phyloP scores from a whole-genome alignment of 2,329 filamentous ascomycete genomes.

The Gaeumannomyces sp. region DNA sequence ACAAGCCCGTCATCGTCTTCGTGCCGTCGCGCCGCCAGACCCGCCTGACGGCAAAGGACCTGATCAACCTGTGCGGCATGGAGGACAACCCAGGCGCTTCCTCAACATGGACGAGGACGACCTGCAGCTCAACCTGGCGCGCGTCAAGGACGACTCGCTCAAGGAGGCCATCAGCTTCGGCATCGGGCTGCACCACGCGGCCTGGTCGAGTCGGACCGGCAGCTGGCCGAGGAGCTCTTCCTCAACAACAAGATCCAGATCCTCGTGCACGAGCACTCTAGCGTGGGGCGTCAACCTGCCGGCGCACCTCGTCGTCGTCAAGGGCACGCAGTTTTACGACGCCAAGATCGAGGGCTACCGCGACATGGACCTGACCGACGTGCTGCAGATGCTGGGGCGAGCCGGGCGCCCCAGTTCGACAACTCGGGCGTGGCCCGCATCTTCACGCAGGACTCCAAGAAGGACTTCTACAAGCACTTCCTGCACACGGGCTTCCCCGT shows the following conservation, averaged over 20 bases:
- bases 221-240: constrained; percentile 89
- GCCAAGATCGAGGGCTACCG: constrained; percentile 97
- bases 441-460: constrained; percentile 95
- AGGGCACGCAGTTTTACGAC: constrained; percentile 96
- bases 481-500: constrained; percentile 96
- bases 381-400: constrained; percentile 94
- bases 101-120: constrained; percentile 93
- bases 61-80: constrained; percentile 98
- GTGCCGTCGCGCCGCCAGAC: constrained; percentile 94
- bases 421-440: constrained; percentile 93
- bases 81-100: constrained; percentile 92
- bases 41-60: constrained; percentile 85
- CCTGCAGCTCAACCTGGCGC: constrained; percentile 74
- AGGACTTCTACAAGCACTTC: constrained; percentile 99
- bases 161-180: constrained; percentile 95
- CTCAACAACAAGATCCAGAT: constrained; percentile 98
- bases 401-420: constrained; percentile 96
- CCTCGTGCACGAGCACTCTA: constrained; percentile 83
- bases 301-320: constrained; percentile 93
- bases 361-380: constrained; percentile 98
- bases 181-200: constrained; percentile 97
- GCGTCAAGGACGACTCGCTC: constrained; percentile 88
- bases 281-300: constrained; percentile 98
- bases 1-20: constrained; percentile 97
- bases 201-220: constrained; percentile 88